Conservation (phyloP, 768 basidiomycete genomes). For the Boletus fagicola region DNA sequence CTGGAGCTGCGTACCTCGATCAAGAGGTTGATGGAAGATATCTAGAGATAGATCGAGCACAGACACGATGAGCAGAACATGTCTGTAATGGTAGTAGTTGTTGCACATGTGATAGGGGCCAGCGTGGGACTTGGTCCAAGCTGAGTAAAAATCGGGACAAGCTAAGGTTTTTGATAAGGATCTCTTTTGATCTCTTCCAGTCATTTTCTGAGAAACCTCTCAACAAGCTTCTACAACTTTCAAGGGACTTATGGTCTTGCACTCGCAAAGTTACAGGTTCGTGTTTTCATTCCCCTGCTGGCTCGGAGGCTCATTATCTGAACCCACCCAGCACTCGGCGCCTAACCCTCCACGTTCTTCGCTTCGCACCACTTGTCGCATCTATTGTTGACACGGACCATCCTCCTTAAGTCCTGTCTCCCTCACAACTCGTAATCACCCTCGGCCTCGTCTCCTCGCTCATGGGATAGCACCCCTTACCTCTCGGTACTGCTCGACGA, state of each 20-base stretch:
- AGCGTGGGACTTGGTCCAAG: not conserved
- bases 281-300: not conserved
- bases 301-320: conserved; percentile 2
- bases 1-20: conserved; percentile 41
- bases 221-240: conserved; percentile 4
- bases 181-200: conserved; percentile 12
- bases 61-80: not conserved
- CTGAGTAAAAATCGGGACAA: not conserved
- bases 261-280: conserved; percentile 36
- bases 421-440: conserved; percentile 14
- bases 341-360: conserved; percentile 46
- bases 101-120: not conserved
- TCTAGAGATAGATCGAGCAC: conserved; percentile 2
- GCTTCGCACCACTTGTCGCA: conserved; percentile 58
- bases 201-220: not conserved
- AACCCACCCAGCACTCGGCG: conserved; percentile 20
- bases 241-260: conserved; percentile 54
- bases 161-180: conserved; percentile 13
- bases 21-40: conserved; percentile 40
- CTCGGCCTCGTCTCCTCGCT: conserved; percentile 11
- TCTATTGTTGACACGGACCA: conserved; percentile 67
- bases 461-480: conserved; percentile 44
- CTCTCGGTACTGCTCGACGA: conserved; percentile 28
- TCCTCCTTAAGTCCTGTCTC: conserved; percentile 61
- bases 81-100: not conserved